These are phyloP conservation scores for Trichophyton verrucosum DNA, from an alignment of 2,329 filamentous ascomycete genomes.

Conservation along the genomic window DNA sequence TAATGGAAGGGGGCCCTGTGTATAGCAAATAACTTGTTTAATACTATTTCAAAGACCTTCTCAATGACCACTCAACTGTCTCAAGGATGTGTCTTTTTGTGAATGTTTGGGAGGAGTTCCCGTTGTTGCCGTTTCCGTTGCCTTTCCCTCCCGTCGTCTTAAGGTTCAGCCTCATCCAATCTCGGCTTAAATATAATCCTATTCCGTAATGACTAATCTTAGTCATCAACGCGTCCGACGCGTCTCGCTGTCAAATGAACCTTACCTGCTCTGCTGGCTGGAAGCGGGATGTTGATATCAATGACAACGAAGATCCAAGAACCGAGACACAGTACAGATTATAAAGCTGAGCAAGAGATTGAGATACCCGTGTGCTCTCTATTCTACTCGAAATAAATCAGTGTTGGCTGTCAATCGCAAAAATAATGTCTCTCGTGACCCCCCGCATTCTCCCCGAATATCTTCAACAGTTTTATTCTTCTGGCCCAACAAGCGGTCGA, in stretches of 20 bases:
- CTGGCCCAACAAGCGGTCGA: conserved; percentile 19
- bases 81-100: not conserved
- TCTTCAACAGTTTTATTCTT: conserved; percentile 61
- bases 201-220: not conserved
- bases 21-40: not conserved
- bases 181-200: not conserved
- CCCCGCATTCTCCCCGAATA: conserved; percentile 74
- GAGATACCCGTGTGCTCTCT: no score
- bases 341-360: no score
- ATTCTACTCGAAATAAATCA: not conserved
- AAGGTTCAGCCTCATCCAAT: not conserved
- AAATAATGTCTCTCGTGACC: conserved; percentile 63
- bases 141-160: not conserved
- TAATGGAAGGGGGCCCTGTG: not conserved
- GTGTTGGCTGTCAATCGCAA: conserved; percentile 10
- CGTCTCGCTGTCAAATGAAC: not conserved
- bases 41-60: not conserved
- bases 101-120: no score
- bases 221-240: not conserved
- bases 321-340: not conserved
- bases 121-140: not conserved
- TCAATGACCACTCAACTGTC: no score
- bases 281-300: not conserved
- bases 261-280: not conserved
- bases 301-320: not conserved